Evolutionary conservation across 2,329 filamentous ascomycete genomes (phyloP).

Genomic region (Curvularia verruculosa): DNA sequence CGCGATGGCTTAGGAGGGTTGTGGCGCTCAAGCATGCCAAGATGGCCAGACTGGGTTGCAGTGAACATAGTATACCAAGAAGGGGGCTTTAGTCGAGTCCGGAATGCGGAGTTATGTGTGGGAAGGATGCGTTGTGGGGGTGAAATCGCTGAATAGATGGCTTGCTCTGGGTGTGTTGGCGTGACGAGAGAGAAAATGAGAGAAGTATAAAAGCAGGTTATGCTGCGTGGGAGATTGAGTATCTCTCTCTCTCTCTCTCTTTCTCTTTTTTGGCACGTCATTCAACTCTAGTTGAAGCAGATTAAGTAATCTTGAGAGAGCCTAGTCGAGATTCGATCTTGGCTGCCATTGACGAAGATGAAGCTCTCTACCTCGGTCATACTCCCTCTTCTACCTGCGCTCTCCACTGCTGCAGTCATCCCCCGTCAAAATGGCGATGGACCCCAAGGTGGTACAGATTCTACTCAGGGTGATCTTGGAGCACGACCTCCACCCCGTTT

Average conservation of each 20-base stretch:
- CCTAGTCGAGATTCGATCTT: neutral
- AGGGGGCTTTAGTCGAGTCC: neutral
- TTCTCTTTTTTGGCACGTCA: no score
- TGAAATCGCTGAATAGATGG: neutral
- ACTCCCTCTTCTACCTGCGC: slow-evolving; percentile 29
- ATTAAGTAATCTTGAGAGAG: slow-evolving; percentile 5
- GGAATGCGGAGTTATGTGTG: neutral
- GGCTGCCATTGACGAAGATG: slow-evolving; percentile 15
- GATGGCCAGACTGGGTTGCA: no score
- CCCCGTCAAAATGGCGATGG: slow-evolving; percentile 32
- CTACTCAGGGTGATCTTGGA: slow-evolving; percentile 31
- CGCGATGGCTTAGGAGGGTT: slow-evolving; percentile 10
- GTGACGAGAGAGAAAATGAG: neutral
- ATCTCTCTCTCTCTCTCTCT: slow-evolving; percentile 6
- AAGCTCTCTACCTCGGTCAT: slow-evolving; percentile 27
- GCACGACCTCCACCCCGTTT: slow-evolving; percentile 31
- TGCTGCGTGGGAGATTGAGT: neutral
- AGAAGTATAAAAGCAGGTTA: slow-evolving; percentile 7
- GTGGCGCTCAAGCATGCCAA: neutral
- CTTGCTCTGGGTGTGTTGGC: slow-evolving; percentile 1
- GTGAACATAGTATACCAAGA: slow-evolving; percentile 6
- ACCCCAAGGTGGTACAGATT: slow-evolving; percentile 27
- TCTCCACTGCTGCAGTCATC: slow-evolving; percentile 28
- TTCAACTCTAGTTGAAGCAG: slow-evolving; percentile 10
- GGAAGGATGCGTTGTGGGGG: neutral